phyloP scores from a whole-genome alignment of 2,329 filamentous ascomycete species.

The Macroventuria anomochaeta region DNA sequence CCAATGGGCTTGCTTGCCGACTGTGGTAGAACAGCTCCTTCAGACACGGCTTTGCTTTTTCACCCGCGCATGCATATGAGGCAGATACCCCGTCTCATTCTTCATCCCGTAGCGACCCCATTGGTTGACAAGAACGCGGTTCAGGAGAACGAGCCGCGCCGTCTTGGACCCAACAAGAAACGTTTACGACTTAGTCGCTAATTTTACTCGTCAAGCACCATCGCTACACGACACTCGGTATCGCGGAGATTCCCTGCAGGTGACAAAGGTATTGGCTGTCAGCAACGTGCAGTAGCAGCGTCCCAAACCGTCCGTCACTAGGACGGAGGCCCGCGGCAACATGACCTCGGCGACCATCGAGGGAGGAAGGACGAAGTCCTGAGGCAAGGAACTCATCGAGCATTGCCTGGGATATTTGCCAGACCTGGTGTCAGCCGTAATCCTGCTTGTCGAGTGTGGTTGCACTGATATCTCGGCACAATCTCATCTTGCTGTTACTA shows the following conservation, averaged over 20 bases:
- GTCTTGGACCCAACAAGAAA: background rate
- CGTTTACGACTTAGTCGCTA: background rate
- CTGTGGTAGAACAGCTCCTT: background rate
- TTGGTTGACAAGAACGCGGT: background rate
- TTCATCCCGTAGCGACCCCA: background rate
- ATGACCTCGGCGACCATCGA: background rate
- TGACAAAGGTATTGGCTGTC: background rate
- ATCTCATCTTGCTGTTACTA: background rate
- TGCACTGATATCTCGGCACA: constrained; percentile 2
- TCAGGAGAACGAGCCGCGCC: background rate
- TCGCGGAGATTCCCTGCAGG: background rate
- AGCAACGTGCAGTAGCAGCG: background rate
- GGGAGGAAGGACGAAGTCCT: background rate
- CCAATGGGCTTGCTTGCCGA: constrained; percentile 2
- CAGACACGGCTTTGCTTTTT: background rate
- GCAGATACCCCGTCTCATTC: background rate
- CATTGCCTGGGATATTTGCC: background rate
- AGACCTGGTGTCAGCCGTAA: background rate
- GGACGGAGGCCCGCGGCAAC: background rate
- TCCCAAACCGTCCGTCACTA: background rate
- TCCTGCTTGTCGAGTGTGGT: background rate
- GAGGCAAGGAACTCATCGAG: background rate
- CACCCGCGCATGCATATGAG: background rate
- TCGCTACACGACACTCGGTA: background rate
- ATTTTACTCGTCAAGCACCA: background rate